phyloP scores from a whole-genome alignment of 108 stramenopile genomes.

The Fistulifera solaris region DNA sequence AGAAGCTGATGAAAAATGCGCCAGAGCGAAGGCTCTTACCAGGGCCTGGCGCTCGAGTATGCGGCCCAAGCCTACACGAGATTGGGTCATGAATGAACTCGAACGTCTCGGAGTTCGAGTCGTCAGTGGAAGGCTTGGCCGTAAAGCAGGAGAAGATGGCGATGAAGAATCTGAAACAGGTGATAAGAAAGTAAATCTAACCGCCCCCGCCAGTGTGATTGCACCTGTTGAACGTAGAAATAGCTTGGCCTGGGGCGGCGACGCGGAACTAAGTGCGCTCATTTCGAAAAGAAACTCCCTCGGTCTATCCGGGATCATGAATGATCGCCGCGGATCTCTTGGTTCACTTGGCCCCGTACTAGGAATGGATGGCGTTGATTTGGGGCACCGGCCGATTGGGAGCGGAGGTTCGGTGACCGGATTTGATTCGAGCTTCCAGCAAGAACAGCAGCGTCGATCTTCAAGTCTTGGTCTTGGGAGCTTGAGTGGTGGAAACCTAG shows the following conservation, averaged over 20 bases:
- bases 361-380: slow-evolving; percentile 26
- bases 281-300: slow-evolving; percentile 34
- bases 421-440: slow-evolving; percentile 75
- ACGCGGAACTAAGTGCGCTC: slow-evolving; percentile 30
- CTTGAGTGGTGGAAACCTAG: slow-evolving; percentile 29
- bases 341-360: slow-evolving; percentile 26
- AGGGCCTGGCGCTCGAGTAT: slow-evolving; percentile 86
- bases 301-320: slow-evolving; percentile 39
- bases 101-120: slow-evolving; percentile 81
- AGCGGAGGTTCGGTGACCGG: slow-evolving; percentile 77
- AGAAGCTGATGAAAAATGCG: slow-evolving; percentile 88
- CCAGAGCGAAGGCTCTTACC: slow-evolving; percentile 79
- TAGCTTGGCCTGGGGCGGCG: slow-evolving; percentile 33
- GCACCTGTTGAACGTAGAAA: slow-evolving; percentile 23
- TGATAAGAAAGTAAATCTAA: slow-evolving; percentile 3
- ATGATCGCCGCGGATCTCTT: slow-evolving; percentile 42
- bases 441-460: slow-evolving; percentile 48
- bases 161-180: slow-evolving; percentile 15
- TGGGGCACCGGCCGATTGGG: slow-evolving; percentile 61
- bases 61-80: slow-evolving; percentile 81
- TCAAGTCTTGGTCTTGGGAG: slow-evolving; percentile 38
- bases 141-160: slow-evolving; percentile 66
- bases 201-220: slow-evolving; percentile 2
- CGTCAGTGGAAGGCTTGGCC: slow-evolving; percentile 65
- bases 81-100: slow-evolving; percentile 87